Evolutionary conservation across 2,329 filamentous ascomycete species (phyloP).

Genomic region (Fusarium piperis): DNA sequence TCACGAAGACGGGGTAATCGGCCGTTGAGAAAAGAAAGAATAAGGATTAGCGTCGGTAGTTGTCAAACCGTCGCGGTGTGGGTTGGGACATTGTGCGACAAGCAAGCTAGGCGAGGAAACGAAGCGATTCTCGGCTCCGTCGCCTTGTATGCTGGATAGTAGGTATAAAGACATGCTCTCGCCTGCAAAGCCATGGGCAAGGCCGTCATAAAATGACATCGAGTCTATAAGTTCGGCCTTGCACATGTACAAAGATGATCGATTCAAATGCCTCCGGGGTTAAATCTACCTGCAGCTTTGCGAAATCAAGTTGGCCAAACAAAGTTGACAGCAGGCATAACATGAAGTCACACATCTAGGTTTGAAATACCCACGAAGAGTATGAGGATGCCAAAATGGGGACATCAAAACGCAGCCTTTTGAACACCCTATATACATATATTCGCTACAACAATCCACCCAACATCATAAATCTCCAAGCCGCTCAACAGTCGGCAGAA

Average conservation of each 20-base stretch:
- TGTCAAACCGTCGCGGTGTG: background rate
- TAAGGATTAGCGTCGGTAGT: background rate
- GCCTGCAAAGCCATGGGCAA: background rate
- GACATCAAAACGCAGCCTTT: constrained; percentile 39
- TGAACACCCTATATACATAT: constrained; percentile 42
- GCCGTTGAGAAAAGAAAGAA: background rate
- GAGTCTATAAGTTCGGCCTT: background rate
- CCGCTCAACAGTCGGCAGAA: background rate
- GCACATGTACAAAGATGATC: background rate
- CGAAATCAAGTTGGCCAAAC: background rate
- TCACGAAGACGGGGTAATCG: background rate
- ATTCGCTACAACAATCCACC: constrained; percentile 35
- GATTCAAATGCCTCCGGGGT: background rate
- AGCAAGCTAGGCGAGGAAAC: background rate
- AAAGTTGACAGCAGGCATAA: background rate
- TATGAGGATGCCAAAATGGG: background rate
- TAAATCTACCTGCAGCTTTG: background rate
- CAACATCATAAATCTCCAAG: constrained; percentile 21
- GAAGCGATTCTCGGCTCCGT: background rate
- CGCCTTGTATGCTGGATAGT: background rate
- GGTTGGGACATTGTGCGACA: background rate
- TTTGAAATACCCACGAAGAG: background rate
- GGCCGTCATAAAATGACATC: background rate
- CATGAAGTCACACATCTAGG: background rate
- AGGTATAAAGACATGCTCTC: background rate